Conservation (phyloP, 1,284 basidiomycete species). For the Apiotrichum sp. region DNA sequence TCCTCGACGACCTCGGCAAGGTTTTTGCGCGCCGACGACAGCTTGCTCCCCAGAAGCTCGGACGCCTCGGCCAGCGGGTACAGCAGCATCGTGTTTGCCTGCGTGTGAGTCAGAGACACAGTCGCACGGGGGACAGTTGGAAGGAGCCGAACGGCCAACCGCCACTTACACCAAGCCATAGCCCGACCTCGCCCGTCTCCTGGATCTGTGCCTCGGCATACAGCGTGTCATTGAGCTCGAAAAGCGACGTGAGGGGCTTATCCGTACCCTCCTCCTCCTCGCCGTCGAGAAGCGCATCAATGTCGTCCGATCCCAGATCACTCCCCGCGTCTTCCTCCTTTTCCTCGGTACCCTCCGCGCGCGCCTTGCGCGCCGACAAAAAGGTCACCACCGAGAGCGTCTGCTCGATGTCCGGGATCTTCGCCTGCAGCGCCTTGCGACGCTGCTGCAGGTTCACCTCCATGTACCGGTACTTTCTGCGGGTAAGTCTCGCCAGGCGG, state of each 20-base stretch:
- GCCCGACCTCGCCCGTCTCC: constrained; percentile 78
- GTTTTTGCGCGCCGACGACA: constrained; percentile 64
- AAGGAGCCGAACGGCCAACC: no score
- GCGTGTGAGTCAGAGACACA: no score
- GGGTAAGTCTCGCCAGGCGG: background rate
- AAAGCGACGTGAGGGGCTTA: constrained; percentile 69
- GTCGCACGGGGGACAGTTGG: no score
- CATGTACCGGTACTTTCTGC: constrained; percentile 94
- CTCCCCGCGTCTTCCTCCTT: constrained; percentile 42
- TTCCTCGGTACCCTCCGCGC: constrained; percentile 26
- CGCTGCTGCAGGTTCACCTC: constrained; percentile 79
- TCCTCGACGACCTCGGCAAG: constrained; percentile 74
- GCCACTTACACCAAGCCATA: constrained; percentile 93
- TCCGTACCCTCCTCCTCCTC: constrained; percentile 42
- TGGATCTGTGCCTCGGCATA: constrained; percentile 85
- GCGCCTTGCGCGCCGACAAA: constrained; percentile 64
- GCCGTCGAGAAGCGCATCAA: constrained; percentile 48
- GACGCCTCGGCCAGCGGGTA: constrained; percentile 82
- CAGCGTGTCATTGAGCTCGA: constrained; percentile 93
- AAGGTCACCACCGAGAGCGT: constrained; percentile 85
- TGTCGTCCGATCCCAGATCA: constrained; percentile 47
- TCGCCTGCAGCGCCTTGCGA: constrained; percentile 73
- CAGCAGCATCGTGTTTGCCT: constrained; percentile 97
- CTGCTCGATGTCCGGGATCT: constrained; percentile 94
- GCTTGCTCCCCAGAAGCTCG: constrained; percentile 68